A percentile compares a stretch with the other conserved stretches of the same genome.
These are phyloP conservation scores for Esteya vermicola DNA, from an alignment of 2,329 filamentous ascomycete genomes.

Conservation along the genomic window DNA sequence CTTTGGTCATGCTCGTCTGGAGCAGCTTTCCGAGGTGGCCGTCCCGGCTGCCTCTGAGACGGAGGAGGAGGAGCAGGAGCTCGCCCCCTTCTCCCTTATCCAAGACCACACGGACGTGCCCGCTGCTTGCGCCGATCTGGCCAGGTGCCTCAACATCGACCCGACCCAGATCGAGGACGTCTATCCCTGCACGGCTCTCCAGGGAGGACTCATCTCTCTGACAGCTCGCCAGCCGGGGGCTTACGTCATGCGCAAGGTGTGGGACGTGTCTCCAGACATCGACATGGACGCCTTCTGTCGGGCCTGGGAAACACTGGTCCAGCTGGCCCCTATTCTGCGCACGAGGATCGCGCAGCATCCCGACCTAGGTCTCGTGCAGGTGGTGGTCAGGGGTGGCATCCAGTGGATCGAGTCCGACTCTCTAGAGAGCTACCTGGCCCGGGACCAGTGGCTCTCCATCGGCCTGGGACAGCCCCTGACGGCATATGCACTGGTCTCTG, in stretches of 20 bases:
- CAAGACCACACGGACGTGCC: not conserved
- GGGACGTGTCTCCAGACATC: conserved; percentile 22
- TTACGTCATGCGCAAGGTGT: conserved; percentile 34
- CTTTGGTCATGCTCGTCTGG: conserved; percentile 21
- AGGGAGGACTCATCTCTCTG: conserved; percentile 39
- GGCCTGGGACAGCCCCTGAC: conserved; percentile 29
- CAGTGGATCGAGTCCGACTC: conserved; percentile 11
- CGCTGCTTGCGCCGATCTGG: conserved; percentile 12
- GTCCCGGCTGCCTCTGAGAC: not conserved
- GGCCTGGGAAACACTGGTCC: not conserved
- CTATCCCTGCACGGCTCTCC: conserved; percentile 39
- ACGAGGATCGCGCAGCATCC: conserved; percentile 32
- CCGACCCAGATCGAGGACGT: conserved; percentile 28
- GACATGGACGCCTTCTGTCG: not conserved
- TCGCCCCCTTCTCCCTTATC: not conserved
- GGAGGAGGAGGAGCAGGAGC: not conserved
- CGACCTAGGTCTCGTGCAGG: conserved; percentile 29
- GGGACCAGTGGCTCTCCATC: not conserved
- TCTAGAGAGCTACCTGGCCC: not conserved
- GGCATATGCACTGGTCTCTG: too few relatives aligned
- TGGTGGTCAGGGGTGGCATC: conserved; percentile 21
- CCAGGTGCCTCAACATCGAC: conserved; percentile 11
- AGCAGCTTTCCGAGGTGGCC: conserved; percentile 25
- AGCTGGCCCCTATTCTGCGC: conserved; percentile 25
- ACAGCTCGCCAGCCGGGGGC: conserved; percentile 34